Base-by-base conservation (phyloP, 768 basidiomycete genomes). In the Termitomyces sp. region DNA sequence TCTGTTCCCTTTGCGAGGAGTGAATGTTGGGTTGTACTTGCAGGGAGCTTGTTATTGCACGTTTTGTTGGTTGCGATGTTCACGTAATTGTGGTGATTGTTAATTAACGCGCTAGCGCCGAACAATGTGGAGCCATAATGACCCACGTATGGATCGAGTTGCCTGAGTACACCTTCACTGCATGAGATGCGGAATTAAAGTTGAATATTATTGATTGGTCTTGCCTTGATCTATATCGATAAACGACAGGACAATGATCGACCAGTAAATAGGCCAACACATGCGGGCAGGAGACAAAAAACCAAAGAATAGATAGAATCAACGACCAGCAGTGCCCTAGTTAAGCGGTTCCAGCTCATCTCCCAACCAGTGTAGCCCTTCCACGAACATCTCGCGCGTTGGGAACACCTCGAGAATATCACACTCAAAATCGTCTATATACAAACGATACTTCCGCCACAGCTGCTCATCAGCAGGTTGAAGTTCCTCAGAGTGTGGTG, bases 351-450 rank as follows among this genome's bases (percentile, higher is more conserved):
- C 54, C 44, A 49, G 30, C 59, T 53, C 54, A n/a, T 63, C 72
- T 10, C 71, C 68, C 15, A 87, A 69, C 86, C 86, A 88, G 14
- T 70, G 67, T 31, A 80, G 76, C 11, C 82, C 82, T 6, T 64
- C 66, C 15, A 70, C 59, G 58, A 89, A 89, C 86, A 89, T 88
- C 8, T 82, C 78, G 45, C 87, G 68, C 43, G 82, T 79, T 0
- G 84, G 81, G 66, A 89, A 89, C 6, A 84, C 81, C 62, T 89
- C 87, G 58, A 83, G 65, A 44, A 89, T 88, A 58, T 87, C 84
- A 62, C 85, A 83, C 48, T 80, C 74, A 64, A 89, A 83, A 17
- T 81, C 79, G 19, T 81, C 78, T 0, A 79, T 75, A 40, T 73
- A 70, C 3, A 89, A 78, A 28, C 69, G 77, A 64, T 89, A 89